Base-by-base conservation (phyloP, 2,329 filamentous ascomycete genomes). In the Xylariaceae sp. region DNA sequence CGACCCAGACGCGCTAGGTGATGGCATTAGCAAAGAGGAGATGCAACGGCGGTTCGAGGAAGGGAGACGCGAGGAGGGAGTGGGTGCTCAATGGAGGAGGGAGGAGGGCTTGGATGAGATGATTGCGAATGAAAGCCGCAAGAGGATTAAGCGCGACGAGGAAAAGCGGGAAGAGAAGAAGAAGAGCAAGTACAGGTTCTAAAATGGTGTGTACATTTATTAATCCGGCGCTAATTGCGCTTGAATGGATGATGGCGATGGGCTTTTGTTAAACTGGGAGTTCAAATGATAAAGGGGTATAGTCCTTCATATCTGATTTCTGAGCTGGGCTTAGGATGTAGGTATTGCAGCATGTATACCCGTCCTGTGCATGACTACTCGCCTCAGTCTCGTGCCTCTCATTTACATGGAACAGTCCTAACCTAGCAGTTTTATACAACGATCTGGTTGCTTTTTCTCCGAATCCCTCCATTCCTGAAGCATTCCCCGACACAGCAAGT, bases 21-120 rank as follows among this genome's bases (percentile, higher is more conserved):
- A 81, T 62, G 88, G 86, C 42, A 79, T 97, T 65, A 87, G 81
- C 72, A 95, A 92, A 70, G 92, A 96, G 22, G 88, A 92, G 63
- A 71, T 99, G 65, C 82, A 81, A 70, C 84, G 81, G 65, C 81
- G 86, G 67, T 99, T 95, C 66, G 92, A 97, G 54, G 84, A 75
- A 77, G 87, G 76, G 68, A 82, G 72, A 66, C 78, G 75, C 54
- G 80, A 86, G 60, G 87, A 88, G 68, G 84, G 85, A 16, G 70
- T 80, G 21, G 85, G 86, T 34, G 82, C 84, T 19, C 80, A 84
- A 64, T 90, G 86, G 82, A 81, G 84, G 54, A 78, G 80, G 71
- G 89, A 95, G 69, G 92, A 97, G 63, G 92, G 96, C 68, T 73
- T 99, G 53, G 92, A 86, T 65, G 89, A 96, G 66, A 95, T 99